Evolutionary conservation across 441 rosid genomes (phyloP).

Genomic region (Pelargonium citronellum): DNA sequence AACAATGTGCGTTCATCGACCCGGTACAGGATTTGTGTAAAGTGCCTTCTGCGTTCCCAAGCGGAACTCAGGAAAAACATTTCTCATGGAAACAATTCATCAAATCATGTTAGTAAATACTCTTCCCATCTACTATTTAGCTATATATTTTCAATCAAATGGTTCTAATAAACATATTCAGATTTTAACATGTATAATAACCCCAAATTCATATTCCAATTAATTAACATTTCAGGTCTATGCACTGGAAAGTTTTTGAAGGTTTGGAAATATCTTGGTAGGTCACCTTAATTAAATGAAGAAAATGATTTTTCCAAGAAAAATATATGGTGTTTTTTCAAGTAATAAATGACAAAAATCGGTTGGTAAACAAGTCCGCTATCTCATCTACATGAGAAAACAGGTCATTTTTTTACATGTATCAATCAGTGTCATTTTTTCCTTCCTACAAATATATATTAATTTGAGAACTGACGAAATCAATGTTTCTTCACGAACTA

Average conservation of each 20-base stretch:
- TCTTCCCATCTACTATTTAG: too few species aligned
- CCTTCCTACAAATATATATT: too few species aligned
- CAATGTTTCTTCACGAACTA: too few species aligned
- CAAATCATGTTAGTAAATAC: not conserved
- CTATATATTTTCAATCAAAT: not conserved
- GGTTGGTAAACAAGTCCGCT: too few species aligned
- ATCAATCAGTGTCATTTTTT: too few species aligned
- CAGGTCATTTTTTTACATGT: too few species aligned
- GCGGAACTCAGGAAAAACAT: not conserved
- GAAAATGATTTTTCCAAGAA: too few species aligned
- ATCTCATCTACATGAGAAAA: too few species aligned
- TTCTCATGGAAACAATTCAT: too few species aligned
- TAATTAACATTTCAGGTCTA: not conserved
- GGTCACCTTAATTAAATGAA: too few species aligned
- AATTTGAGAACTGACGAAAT: not conserved
- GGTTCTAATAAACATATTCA: not conserved
- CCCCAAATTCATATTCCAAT: too few species aligned
- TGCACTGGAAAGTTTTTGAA: not conserved
- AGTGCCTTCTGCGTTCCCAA: not conserved
- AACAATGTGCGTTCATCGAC: not conserved
- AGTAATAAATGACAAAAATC: too few species aligned
- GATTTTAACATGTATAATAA: not conserved
- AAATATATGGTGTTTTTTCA: not conserved
- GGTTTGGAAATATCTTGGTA: not conserved
- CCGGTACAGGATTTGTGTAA: not conserved